Percentiles rank a stretch among this genome's conserved stretches.
Conservation (phyloP, 352 stramenopile species). For the Lagenidium sp. region DNA sequence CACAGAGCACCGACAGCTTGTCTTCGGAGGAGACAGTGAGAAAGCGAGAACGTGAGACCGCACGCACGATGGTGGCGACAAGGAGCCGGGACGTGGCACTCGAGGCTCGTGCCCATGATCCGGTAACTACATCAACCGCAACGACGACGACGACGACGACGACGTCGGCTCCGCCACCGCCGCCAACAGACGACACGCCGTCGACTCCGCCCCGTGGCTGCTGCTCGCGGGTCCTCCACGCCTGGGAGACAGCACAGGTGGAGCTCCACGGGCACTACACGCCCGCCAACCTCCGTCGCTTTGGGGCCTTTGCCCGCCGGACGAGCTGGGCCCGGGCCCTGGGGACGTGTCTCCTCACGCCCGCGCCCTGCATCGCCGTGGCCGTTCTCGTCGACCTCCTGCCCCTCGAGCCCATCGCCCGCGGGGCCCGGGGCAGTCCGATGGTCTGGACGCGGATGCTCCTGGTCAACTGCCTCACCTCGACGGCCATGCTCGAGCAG, state of each 20-base stretch:
- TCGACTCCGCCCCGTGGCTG: too few species aligned
- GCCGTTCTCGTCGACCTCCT: neutral
- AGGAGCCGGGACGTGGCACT: too few species aligned
- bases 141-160: too few species aligned
- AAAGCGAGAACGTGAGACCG: too few species aligned
- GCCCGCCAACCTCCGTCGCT: neutral
- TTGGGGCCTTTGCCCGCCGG: neutral
- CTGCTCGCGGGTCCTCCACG: neutral
- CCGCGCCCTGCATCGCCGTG: slow-evolving; percentile 7
- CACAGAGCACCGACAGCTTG: too few species aligned
- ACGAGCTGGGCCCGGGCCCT: neutral
- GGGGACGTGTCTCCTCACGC: slow-evolving; percentile 1
- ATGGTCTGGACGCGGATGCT: slow-evolving; percentile 10
- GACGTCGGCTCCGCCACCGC: too few species aligned
- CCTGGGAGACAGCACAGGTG: slow-evolving; percentile 6
- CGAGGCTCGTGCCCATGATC: too few species aligned
- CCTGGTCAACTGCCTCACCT: slow-evolving; percentile 1
- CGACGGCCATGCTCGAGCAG: slow-evolving; percentile 2
- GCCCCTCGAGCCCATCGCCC: neutral
- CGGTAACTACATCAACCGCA: too few species aligned
- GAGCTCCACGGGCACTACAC: slow-evolving; percentile 10
- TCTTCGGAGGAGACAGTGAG: too few species aligned
- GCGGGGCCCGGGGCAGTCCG: neutral
- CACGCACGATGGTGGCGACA: too few species aligned
- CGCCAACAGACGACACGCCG: too few species aligned